phyloP scores from a whole-genome alignment of 306 rosid genomes.

The Malus sylvestris region DNA sequence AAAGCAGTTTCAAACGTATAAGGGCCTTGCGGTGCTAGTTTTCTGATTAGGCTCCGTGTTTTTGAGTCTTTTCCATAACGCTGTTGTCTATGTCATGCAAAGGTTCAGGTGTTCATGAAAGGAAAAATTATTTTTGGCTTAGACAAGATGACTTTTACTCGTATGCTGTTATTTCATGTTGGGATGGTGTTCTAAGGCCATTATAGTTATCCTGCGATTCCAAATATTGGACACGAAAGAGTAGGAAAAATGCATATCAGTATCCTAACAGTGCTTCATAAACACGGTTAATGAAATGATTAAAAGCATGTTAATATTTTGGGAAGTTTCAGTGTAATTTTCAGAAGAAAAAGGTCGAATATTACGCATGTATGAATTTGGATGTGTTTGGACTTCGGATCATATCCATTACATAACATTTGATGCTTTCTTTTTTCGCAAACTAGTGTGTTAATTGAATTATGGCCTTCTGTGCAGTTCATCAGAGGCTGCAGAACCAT shows the following conservation, averaged over 20 bases:
- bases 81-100: not conserved
- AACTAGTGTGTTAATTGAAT: not conserved
- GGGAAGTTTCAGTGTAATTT: not conserved
- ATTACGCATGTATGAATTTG: not conserved
- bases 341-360: not conserved
- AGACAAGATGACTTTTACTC: not conserved
- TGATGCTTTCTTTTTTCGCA: not conserved
- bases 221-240: not conserved
- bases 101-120: not conserved
- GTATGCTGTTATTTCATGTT: not conserved
- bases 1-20: not conserved
- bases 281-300: not conserved
- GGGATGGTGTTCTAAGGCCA: not conserved
- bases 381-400: not conserved
- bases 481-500: slow-evolving; percentile 50
- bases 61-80: not conserved
- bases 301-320: not conserved
- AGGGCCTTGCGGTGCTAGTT: not conserved
- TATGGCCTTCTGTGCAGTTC: slow-evolving; percentile 44
- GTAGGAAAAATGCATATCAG: not conserved
- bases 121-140: not conserved
- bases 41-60: not conserved
- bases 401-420: not conserved
- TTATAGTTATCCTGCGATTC: not conserved
- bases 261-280: not conserved